Conservation (phyloP, 139 green algal species). For the Volvox reticuliferus region DNA sequence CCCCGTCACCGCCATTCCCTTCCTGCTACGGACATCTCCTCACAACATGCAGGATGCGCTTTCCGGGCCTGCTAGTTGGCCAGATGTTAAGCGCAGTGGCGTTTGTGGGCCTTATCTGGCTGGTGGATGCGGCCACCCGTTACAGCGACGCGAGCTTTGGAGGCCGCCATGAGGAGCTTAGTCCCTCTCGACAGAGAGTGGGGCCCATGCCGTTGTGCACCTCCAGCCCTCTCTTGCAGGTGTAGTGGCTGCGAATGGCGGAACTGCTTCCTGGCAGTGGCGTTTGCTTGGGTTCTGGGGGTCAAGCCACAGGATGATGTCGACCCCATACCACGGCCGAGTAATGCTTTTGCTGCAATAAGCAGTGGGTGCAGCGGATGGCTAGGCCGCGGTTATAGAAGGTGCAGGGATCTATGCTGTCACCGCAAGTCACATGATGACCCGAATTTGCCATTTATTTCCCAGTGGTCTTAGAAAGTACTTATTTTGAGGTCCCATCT, state of each 20-base stretch:
- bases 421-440: too few species aligned
- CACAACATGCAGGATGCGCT: background rate
- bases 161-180: background rate
- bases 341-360: too few species aligned
- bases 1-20: background rate
- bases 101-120: constrained; percentile 18
- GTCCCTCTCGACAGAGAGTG: background rate
- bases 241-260: background rate
- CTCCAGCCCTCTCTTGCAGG: background rate
- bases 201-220: constrained; percentile 30
- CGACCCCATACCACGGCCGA: too few species aligned
- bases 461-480: too few species aligned
- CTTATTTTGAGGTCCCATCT: too few species aligned
- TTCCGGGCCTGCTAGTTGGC: background rate
- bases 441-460: too few species aligned
- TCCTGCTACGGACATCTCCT: background rate
- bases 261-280: too few species aligned
- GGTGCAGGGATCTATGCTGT: too few species aligned
- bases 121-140: constrained; percentile 6
- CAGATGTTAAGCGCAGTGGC: constrained; percentile 21
- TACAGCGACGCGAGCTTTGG: constrained; percentile 26
- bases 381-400: too few species aligned
- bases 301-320: too few species aligned
- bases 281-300: too few species aligned
- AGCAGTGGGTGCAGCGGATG: too few species aligned